Conservation (phyloP, 2,329 filamentous ascomycete species). For the Zalaria sp. region DNA sequence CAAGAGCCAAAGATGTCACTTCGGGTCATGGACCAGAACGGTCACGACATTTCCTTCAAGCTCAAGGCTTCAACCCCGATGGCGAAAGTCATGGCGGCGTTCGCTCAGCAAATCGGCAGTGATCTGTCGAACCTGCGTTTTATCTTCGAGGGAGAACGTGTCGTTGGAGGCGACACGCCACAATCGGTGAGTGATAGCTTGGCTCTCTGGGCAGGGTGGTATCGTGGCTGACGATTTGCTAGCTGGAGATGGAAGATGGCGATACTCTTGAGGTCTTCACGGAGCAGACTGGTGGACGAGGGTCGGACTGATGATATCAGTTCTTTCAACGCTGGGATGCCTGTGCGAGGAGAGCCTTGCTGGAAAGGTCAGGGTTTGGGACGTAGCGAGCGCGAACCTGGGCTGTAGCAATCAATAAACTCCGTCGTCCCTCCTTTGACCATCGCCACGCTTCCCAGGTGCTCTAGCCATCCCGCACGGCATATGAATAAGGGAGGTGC, state of each 20-base stretch:
- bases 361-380: too few species aligned
- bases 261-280: conserved; percentile 11
- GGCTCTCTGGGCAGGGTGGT: neutral
- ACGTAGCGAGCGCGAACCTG: too few species aligned
- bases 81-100: conserved; percentile 12
- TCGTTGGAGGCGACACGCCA: conserved; percentile 8
- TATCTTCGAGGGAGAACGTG: conserved; percentile 11
- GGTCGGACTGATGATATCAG: neutral
- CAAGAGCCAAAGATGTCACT: conserved; percentile 3
- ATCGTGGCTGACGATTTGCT: conserved; percentile 1
- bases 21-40: conserved; percentile 8
- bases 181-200: conserved; percentile 7
- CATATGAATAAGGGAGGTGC: too few species aligned
- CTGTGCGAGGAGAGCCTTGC: too few species aligned
- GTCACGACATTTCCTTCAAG: conserved; percentile 9
- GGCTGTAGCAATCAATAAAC: too few species aligned
- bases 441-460: too few species aligned
- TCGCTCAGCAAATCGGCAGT: conserved; percentile 7
- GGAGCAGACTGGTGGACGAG: conserved; percentile 10
- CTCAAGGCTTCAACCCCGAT: conserved; percentile 12
- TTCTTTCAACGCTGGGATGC: too few species aligned
- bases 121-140: conserved; percentile 8
- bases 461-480: too few species aligned
- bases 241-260: conserved; percentile 11
- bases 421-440: too few species aligned